These are phyloP conservation scores for Coemansia aciculifera DNA, from an alignment of 192 early-diverging fungal genomes.

Conservation along the genomic window DNA sequence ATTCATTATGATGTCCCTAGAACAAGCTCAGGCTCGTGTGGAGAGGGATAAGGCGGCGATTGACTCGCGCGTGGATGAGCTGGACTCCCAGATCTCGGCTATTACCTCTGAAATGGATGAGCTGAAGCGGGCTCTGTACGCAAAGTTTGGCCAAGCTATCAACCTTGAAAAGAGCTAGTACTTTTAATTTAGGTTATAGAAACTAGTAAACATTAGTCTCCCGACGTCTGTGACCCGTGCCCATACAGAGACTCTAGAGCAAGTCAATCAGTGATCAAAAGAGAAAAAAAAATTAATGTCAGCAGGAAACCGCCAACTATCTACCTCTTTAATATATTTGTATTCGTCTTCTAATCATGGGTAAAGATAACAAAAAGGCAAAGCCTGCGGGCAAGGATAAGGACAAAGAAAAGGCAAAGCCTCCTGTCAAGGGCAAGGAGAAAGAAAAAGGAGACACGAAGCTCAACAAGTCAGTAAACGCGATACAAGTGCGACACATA, in stretches of 20 bases:
- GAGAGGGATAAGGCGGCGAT: slow-evolving; percentile 64
- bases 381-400: neutral
- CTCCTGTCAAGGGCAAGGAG: neutral
- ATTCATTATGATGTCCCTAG: slow-evolving; percentile 76
- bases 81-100: slow-evolving; percentile 65
- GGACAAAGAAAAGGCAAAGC: slow-evolving; percentile 1
- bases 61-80: slow-evolving; percentile 59
- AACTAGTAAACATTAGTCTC: too few relatives aligned
- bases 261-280: too few relatives aligned
- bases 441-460: slow-evolving; percentile 44
- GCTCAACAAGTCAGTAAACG: slow-evolving; percentile 62
- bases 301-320: neutral
- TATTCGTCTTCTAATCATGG: neutral
- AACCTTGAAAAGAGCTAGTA: slow-evolving; percentile 84
- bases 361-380: slow-evolving; percentile 6
- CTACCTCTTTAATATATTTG: neutral
- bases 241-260: too few relatives aligned
- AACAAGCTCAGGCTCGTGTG: slow-evolving; percentile 71
- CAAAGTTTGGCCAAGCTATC: slow-evolving; percentile 92
- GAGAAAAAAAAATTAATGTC: neutral
- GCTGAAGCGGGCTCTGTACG: slow-evolving; percentile 85
- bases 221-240: too few relatives aligned
- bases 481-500: slow-evolving; percentile 73
- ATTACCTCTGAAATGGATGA: slow-evolving; percentile 75
- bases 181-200: neutral